Evolutionary conservation across 371 early-diverging fungal species (phyloP).

Genomic region (Mucor sp.): DNA sequence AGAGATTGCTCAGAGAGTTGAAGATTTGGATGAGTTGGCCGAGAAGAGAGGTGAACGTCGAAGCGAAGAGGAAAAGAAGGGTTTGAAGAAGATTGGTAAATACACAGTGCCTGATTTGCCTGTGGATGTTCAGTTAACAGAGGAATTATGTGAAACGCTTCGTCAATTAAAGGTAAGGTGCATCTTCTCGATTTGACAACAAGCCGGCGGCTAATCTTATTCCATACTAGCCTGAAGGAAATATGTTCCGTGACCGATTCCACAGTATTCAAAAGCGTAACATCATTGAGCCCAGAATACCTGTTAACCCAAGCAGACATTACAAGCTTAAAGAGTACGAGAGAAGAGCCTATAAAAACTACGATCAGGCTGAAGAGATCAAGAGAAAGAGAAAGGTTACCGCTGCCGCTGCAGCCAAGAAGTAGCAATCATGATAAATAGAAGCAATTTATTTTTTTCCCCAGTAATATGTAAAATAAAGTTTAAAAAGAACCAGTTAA

Average conservation of each 20-base stretch:
- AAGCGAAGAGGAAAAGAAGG: slow-evolving; percentile 47
- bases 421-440: background rate
- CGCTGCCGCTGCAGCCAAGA: background rate
- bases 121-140: slow-evolving; percentile 60
- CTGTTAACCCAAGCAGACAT: slow-evolving; percentile 41
- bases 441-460: background rate
- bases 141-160: slow-evolving; percentile 60
- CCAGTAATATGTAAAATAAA: background rate
- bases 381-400: slow-evolving; percentile 15
- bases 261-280: slow-evolving; percentile 82
- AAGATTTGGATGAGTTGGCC: slow-evolving; percentile 38
- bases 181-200: background rate
- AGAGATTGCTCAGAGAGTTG: slow-evolving; percentile 41
- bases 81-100: slow-evolving; percentile 52
- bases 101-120: slow-evolving; percentile 48
- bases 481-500: slow-evolving; percentile 4
- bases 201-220: background rate
- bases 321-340: slow-evolving; percentile 62
- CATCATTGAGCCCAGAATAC: slow-evolving; percentile 82
- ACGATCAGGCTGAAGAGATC: slow-evolving; percentile 30
- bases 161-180: slow-evolving; percentile 54
- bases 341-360: slow-evolving; percentile 55
- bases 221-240: slow-evolving; percentile 82
- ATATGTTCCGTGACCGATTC: slow-evolving; percentile 80
- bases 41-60: slow-evolving; percentile 48